phyloP scores from a whole-genome alignment of 805 yeast species.

The Metschnikowia cubensis region DNA sequence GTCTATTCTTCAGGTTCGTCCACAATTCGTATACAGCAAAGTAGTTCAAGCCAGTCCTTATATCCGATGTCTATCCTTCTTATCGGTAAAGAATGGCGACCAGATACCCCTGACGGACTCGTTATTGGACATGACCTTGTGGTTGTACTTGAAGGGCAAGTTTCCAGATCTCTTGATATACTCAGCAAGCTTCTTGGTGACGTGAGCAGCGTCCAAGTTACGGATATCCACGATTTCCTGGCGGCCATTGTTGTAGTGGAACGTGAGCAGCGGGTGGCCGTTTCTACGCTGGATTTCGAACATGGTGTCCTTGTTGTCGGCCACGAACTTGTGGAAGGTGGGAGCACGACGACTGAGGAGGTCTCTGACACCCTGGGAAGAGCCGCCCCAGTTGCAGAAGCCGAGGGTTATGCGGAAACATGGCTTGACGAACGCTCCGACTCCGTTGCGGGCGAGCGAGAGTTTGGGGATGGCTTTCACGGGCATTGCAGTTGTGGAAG shows the following conservation, averaged over 20 bases:
- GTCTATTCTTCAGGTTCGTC: too few species aligned
- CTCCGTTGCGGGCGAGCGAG: constrained; percentile 68
- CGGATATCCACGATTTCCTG: constrained; percentile 62
- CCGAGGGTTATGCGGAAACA: constrained; percentile 73
- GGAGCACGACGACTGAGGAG: constrained; percentile 27
- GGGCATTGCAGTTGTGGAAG: constrained; percentile 34
- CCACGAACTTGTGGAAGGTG: constrained; percentile 58
- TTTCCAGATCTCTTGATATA: constrained; percentile 71
- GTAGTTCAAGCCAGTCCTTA: constrained; percentile 10
- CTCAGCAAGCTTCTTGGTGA: constrained; percentile 60
- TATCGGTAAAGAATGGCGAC: constrained; percentile 85
- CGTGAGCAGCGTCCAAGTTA: constrained; percentile 59
- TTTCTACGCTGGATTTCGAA: constrained; percentile 64
- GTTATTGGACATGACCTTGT: constrained; percentile 72
- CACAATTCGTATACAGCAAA: not conserved
- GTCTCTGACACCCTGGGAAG: constrained; percentile 74
- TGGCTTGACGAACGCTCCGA: constrained; percentile 68
- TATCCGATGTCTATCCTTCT: constrained; percentile 38
- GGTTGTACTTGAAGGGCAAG: constrained; percentile 57
- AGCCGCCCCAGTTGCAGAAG: constrained; percentile 95
- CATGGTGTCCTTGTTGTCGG: constrained; percentile 59
- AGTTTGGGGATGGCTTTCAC: constrained; percentile 57
- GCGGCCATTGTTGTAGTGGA: constrained; percentile 33
- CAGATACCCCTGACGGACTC: constrained; percentile 91
- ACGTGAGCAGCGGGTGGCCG: constrained; percentile 76